Base-by-base conservation (phyloP, 495 filamentous ascomycete genomes). In the Neurospora pannonica region DNA sequence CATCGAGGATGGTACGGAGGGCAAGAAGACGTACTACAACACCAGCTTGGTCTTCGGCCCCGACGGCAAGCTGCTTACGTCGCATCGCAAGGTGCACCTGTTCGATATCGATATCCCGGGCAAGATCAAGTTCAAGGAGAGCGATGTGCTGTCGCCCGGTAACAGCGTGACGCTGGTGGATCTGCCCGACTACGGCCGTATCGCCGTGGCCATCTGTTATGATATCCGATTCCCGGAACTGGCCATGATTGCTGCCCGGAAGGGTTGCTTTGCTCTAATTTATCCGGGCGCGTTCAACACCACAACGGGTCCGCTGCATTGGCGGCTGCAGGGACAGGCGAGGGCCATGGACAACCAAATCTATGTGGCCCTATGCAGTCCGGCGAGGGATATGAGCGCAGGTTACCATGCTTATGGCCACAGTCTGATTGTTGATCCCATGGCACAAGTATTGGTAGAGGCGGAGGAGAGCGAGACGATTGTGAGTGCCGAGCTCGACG, bases 81-180 rank as follows among this genome's bases (percentile, higher is more conserved):
- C 89, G 3, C 95, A 99, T 80, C 90, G 96, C 75, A 99, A 99
- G 82, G 89, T 96, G 24, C 96, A 99, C 81, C 87, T 99, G n/a
- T 99, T 99, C 84, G 96, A 99, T 84, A 99, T 99, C 78, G 92
- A 95, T 81, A 99, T 99, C 78, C 96, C 96, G 2, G 95, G 94
- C 38, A 93, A 93, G 81, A 97, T 99, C 81, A 90, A 79, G 17
- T 99, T 99, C 85, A 89, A 88, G 74, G 96, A 99, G 83, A 93
- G 90, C 71, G 94, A 97, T 70, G 93, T 97, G 9, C 87, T 99
- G 24, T 90, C 87, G 1, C 92, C 96, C 0, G 96, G 96, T 0
- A 89, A 93, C 82, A 89, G 91, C 75, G 77, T 97, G 54, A 97
- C 95, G 0, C 80, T 98, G 0, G 84, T 98, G 28, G 92, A 97